phyloP scores from a whole-genome alignment of 2,329 filamentous ascomycete species.

The Metarhizium sp. region DNA sequence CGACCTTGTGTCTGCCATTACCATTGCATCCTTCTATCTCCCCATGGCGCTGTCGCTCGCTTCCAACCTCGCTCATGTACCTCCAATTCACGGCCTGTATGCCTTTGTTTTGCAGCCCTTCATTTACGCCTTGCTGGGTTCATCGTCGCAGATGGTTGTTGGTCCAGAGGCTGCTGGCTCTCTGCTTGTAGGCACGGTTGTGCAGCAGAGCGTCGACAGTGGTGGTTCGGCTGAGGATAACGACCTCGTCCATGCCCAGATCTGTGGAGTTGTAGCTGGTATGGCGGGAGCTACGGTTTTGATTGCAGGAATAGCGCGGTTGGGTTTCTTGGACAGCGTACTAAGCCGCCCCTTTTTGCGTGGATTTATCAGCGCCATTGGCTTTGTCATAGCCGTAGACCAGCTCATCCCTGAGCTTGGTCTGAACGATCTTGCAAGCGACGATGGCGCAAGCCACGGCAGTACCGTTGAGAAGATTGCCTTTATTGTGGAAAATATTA shows the following conservation, averaged over 20 bases:
- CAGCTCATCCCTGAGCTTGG: conserved; percentile 89
- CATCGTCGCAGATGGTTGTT: conserved; percentile 86
- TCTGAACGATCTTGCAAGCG: conserved; percentile 54
- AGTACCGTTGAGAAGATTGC: conserved; percentile 78
- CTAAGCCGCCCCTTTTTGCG: conserved; percentile 85
- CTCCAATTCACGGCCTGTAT: conserved; percentile 89
- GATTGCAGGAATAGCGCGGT: conserved; percentile 71
- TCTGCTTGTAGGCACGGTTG: conserved; percentile 77
- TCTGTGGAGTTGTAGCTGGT: conserved; percentile 81
- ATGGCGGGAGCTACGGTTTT: conserved; percentile 84
- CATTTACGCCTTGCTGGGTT: conserved; percentile 84
- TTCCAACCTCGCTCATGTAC: conserved; percentile 84
- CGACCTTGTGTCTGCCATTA: conserved; percentile 79
- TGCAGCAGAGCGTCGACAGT: conserved; percentile 65
- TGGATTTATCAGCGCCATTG: conserved; percentile 95
- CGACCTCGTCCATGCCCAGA: conserved; percentile 60
- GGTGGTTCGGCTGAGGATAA: conserved; percentile 58
- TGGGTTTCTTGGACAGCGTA: conserved; percentile 92
- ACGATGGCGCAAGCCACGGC: conserved; percentile 63
- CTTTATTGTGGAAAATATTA: conserved; percentile 63
- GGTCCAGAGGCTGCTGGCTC: conserved; percentile 93
- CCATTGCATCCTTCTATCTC: conserved; percentile 97
- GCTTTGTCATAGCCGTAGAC: conserved; percentile 91
- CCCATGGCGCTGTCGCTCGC: conserved; percentile 94
- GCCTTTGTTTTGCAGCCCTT: conserved; percentile 88